Base-by-base conservation (phyloP, 2,329 filamentous ascomycete genomes). In the Eurotiales sp. region DNA sequence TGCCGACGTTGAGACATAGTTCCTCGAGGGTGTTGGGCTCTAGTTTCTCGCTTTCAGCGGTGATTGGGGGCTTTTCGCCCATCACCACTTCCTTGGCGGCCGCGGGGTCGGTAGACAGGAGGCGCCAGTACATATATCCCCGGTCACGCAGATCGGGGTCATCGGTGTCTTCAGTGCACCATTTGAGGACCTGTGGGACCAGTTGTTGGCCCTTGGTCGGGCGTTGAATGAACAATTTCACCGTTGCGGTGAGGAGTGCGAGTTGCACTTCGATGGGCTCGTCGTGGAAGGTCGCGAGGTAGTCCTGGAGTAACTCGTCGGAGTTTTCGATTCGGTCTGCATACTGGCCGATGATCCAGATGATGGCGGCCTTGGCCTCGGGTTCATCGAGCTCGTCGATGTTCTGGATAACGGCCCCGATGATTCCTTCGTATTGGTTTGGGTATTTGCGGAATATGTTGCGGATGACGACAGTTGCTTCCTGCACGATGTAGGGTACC, bases 371-470 rank as follows among this genome's bases (percentile, higher is more conserved):
- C 69, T 99, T 99, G 41, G 93, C 93, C 71, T 99, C 93, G 2
- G 93, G 92, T 68, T 99, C 93, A 68, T 99, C 93, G 44, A 99
- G 77, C 3, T 91, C 95, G 71, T 99, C 93, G 21, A 99, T 82
- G 62, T 99, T 92, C 67, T 96, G 90, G 72, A 95, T 97, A 0
- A 99, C 79, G 1, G 91, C 95, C 46, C 88, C 86, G 64, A 99
- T 99, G 69, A 99, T 97, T 55, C 88, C 92, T 71, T 99, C 93
- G 71, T 99, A 99, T 68, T 96, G 90, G 67, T 99, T 96, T 8
- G 93, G 93, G 64, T 99, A 99, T 73, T 97, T 97, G 60, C 93
- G 86, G 80, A 99, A 99, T 64, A 99, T 99, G 70, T 99, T 99
- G 59, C 90, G 87, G 65, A 99, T 99, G 22, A 99, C 93, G 4